Base-by-base conservation (phyloP, 768 basidiomycete species). In the Termitomyces sp. region DNA sequence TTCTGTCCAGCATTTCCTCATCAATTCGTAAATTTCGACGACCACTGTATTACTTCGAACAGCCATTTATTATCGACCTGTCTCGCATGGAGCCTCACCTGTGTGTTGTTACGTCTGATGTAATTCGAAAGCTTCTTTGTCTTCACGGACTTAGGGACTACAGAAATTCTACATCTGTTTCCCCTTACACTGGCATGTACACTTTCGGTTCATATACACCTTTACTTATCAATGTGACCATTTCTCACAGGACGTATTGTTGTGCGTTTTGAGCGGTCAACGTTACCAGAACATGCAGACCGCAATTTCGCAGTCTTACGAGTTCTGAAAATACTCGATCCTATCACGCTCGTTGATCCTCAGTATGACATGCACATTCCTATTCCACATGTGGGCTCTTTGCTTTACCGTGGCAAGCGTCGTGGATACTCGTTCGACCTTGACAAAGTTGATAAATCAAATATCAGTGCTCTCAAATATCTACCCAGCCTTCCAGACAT, bases 241-340 rank as follows among this genome's bases (percentile, higher is more conserved):
- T 28, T 28, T n/a, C n/a, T n/a, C n/a, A 28, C 28, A 28, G 62
- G 62, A 14, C 48, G 44, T 10, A 41, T 56, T 2, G 34, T 62
- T n/a, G 44, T 54, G 0, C 62, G 59, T 12, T 58, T 64, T 41
- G 62, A 64, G 50, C 45, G 45, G 2, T 60, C 60, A 3, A 30
- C 41, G 4, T 47, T 61, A 24, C 56, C 56, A 61, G 2, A 66
- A 66, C 42, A 68, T 62, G 35, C 64, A 64, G 32, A 70, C 58
- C 45, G 67, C 67, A 43, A 60, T 67, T 12, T 65, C 64, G 10
- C 70, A 68, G 17, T 68, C 66, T 1, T 70, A 66, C 49, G 74
- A 71, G 53, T 64, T 22, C 22, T 60, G 14, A 55, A 58, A 38
- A 55, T 64, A 28, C 45, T 64, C 26, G 21, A 52, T 3, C 41